Evolutionary conservation across 2,329 filamentous ascomycete species (phyloP).

Genomic region (Curvularia spicifera): DNA sequence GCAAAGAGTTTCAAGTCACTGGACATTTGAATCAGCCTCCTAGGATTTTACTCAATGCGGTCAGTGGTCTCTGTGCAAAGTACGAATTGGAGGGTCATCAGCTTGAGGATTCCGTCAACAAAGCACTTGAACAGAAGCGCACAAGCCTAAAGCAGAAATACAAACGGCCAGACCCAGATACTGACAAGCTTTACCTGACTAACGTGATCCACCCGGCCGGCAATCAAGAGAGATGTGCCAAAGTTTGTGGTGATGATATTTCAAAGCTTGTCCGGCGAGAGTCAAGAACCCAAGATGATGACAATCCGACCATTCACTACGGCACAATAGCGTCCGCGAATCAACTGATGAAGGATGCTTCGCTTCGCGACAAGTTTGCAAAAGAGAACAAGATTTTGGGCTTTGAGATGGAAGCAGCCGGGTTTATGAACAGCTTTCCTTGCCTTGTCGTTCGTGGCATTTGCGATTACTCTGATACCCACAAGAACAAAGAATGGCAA

Average conservation of each 20-base stretch:
- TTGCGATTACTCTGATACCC: slow-evolving; percentile 6
- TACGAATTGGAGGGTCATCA: not conserved
- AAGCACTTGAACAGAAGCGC: not conserved
- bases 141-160: not conserved
- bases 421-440: slow-evolving; percentile 6
- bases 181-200: not conserved
- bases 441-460: slow-evolving; percentile 11
- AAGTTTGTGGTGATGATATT: not conserved
- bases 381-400: not conserved
- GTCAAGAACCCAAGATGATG: not conserved
- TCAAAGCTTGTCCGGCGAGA: not conserved
- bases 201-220: not conserved
- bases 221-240: not conserved
- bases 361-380: not conserved
- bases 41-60: not conserved
- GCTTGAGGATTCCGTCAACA: not conserved
- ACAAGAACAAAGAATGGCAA: slow-evolving; percentile 10
- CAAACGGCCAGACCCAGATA: not conserved
- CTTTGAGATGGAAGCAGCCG: slow-evolving; percentile 1
- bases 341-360: not conserved
- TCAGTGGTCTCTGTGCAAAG: not conserved
- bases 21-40: not conserved
- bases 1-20: not conserved
- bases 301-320: not conserved
- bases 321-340: not conserved